Evolutionary conservation across 2,329 filamentous ascomycete species (phyloP).

Genomic region (Lachnellula willkommii): DNA sequence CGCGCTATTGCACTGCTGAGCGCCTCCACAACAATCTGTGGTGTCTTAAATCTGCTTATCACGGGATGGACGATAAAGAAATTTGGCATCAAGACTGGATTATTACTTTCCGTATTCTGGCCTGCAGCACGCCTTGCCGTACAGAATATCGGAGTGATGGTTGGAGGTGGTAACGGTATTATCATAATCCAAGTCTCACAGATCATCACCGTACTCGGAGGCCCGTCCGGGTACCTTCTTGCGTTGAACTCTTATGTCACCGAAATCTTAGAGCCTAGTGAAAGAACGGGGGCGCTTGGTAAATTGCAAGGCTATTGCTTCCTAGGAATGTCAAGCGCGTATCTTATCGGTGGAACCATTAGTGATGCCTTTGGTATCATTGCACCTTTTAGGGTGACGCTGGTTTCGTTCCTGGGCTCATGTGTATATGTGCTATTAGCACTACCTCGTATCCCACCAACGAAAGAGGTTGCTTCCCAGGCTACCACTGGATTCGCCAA

Average conservation of each 20-base stretch:
- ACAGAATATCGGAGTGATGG: constrained; percentile 59
- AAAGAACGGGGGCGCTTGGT: constrained; percentile 61
- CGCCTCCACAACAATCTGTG: constrained; percentile 63
- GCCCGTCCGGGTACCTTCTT: constrained; percentile 63
- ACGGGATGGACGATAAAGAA: constrained; percentile 62
- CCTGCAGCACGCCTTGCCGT: constrained; percentile 58
- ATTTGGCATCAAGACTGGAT: constrained; percentile 57
- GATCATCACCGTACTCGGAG: constrained; percentile 62
- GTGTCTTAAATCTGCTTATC: constrained; percentile 62
- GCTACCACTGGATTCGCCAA: constrained; percentile 38
- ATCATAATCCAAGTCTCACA: constrained; percentile 63
- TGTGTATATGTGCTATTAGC: constrained; percentile 37
- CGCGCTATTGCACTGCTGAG: constrained; percentile 59
- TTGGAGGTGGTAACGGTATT: constrained; percentile 59
- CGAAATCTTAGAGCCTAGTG: constrained; percentile 54
- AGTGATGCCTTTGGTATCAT: constrained; percentile 59
- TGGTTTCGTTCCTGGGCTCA: constrained; percentile 47
- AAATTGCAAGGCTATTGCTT: constrained; percentile 61
- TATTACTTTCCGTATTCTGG: constrained; percentile 58
- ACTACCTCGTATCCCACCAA: constrained; percentile 46
- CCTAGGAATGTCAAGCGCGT: constrained; percentile 60
- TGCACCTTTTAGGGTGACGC: constrained; percentile 59
- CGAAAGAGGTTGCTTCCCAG: constrained; percentile 33
- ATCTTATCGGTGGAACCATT: constrained; percentile 58
- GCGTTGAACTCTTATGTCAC: constrained; percentile 64